Percentiles rank a stretch among this genome's conserved stretches.
These are phyloP conservation scores for Quercus robur DNA, from an alignment of 306 rosid genomes.

Conservation along the genomic window DNA sequence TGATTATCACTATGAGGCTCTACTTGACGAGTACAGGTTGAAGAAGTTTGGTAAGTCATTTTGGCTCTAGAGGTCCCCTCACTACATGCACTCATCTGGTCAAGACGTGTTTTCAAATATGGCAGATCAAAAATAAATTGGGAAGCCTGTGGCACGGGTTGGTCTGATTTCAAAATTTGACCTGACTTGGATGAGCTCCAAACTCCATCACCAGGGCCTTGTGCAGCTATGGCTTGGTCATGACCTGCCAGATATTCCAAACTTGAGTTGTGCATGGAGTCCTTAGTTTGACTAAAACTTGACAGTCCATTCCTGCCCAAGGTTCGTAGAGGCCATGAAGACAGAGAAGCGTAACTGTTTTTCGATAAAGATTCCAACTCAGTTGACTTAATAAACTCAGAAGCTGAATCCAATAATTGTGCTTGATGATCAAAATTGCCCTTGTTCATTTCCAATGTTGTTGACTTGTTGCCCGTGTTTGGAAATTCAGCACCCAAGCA, in stretches of 20 bases:
- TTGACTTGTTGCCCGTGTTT: conserved; percentile 5
- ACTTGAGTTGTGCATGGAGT: conserved; percentile 9
- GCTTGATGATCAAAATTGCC: conserved; percentile 17
- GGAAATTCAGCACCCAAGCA: conserved; percentile 13
- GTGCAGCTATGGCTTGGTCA: conserved; percentile 1
- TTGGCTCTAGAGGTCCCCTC: background rate
- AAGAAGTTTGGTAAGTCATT: conserved; percentile 4
- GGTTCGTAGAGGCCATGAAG: background rate
- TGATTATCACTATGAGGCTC: background rate
- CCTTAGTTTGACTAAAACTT: conserved; percentile 13
- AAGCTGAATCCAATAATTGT: background rate
- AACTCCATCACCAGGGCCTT: background rate
- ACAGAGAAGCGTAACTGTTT: conserved; percentile 3
- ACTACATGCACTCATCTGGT: conserved; percentile 22
- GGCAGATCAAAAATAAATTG: conserved; percentile 39
- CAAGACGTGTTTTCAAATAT: conserved; percentile 40
- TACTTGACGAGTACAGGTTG: background rate
- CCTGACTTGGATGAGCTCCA: conserved; percentile 11
- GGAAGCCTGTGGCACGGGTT: conserved; percentile 8
- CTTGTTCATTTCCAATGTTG: conserved; percentile 3
- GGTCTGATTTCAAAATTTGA: conserved; percentile 12
- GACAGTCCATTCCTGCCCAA: conserved; percentile 1
- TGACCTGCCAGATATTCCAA: background rate
- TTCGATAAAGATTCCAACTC: conserved; percentile 1
- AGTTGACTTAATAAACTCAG: conserved; percentile 6